Base-by-base conservation (phyloP, 1,284 basidiomycete species). In the Takashimella tepidaria region DNA sequence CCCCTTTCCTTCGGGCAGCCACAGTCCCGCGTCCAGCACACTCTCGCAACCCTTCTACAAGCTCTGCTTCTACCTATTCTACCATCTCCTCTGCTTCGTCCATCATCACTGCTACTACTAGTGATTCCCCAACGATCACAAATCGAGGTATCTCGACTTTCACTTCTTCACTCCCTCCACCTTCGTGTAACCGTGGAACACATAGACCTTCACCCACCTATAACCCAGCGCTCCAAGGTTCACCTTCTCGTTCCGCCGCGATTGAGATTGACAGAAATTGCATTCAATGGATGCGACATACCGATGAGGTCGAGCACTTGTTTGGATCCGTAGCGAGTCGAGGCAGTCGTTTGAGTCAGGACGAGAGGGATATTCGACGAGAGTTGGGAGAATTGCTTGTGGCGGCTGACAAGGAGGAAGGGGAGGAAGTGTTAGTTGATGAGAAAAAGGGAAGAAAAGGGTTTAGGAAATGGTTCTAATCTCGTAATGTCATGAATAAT, bases 1-100 rank as follows among this genome's bases (percentile, higher is more conserved):
- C 58, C 12, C 56, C 61, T 4, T 65, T 55, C 54, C 59, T 65
- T 24, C 31, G n/a, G n/a, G n/a, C n/a, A n/a, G n/a, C n/a, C n/a
- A n/a, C 31, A 8, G 8, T 16, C 31, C 31, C 31, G 8, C 31
- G 10, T 37, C 31, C 10, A 8, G 16, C 31, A 8, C 31, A 37
- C 31, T 37, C 16, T 37, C 31, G 31, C 31, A 37, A 8, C 31
- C 31, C 8, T 16, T 37, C 31, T 16, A 37, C 31, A 8, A 37
- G 31, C 31, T 37, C 31, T 37, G 31, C 31, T 16, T 37, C 31
- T 16, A 37, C 31, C 31, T 37, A 8, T 16, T 8, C 31, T 16
- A 8, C 31, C 31, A 37, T 16, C 31, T 37, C 31, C 31, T 8
- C 31, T 16, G 8, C 31, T 16, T 8, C 31, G 10, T 37, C 31